These are phyloP conservation scores for Amylocarpus encephaloides DNA, from an alignment of 2,329 filamentous ascomycete genomes.

Conservation along the genomic window DNA sequence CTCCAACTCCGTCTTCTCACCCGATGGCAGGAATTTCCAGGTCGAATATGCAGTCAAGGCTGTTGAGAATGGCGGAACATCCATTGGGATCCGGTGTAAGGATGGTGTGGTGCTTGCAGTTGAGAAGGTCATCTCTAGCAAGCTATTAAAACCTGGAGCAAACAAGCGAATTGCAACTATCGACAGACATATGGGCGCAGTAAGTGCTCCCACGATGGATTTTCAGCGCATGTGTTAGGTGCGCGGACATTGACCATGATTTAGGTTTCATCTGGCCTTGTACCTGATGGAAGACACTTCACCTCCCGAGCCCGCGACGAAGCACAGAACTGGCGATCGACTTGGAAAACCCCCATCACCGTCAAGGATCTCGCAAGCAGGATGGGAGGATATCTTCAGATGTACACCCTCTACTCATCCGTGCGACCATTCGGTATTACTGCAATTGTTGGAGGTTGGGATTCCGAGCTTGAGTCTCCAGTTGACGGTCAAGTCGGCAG, in stretches of 20 bases:
- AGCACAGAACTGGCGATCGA: constrained; percentile 80
- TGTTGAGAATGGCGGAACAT: constrained; percentile 95
- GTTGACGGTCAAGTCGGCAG: constrained; percentile 87
- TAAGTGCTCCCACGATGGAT: constrained; percentile 42
- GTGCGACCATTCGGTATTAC: constrained; percentile 96
- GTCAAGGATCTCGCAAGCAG: constrained; percentile 81
- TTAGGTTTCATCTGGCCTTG: constrained; percentile 89
- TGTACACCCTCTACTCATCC: constrained; percentile 94
- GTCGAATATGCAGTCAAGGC: constrained; percentile 99
- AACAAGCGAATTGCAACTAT: constrained; percentile 97
- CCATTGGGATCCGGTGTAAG: constrained; percentile 93
- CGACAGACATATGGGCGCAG: constrained; percentile 87
- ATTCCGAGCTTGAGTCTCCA: constrained; percentile 75
- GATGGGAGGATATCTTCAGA: constrained; percentile 94
- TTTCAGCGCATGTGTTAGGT: background rate
- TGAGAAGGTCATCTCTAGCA: constrained; percentile 94
- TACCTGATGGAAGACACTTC: constrained; percentile 93
- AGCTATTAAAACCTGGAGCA: constrained; percentile 87
- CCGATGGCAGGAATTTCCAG: constrained; percentile 98
- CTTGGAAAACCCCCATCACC: constrained; percentile 92
- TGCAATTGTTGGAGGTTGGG: constrained; percentile 88
- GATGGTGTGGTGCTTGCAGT: constrained; percentile 93
- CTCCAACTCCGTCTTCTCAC: constrained; percentile 98
- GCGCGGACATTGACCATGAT: constrained; percentile 11
- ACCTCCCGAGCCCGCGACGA: constrained; percentile 91